Percentiles rank a stretch among this genome's conserved stretches.
Evolutionary conservation across 805 yeast genomes (phyloP).

Genomic region (Clavispora santaluciae): DNA sequence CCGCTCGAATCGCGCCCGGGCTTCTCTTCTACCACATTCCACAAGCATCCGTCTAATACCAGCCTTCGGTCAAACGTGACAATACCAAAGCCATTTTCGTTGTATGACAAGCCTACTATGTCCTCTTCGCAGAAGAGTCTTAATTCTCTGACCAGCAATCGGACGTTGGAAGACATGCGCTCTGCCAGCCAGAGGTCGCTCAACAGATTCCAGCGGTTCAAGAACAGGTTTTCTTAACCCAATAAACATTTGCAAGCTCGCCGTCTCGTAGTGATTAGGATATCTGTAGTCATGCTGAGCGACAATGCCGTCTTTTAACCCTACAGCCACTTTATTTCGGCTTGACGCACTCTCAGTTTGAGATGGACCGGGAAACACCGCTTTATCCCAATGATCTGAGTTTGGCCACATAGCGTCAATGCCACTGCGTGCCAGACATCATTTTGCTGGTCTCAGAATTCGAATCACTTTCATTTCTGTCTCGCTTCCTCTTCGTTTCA

Average conservation of each 20-base stretch:
- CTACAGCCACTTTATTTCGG: too few relatives aligned
- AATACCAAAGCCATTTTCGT: slow-evolving; percentile 24
- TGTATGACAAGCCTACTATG: slow-evolving; percentile 34
- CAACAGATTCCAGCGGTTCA: slow-evolving; percentile 31
- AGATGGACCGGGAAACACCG: too few relatives aligned
- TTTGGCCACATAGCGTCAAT: too few relatives aligned
- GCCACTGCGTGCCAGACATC: too few relatives aligned
- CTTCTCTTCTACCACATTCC: neutral
- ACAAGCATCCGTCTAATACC: slow-evolving; percentile 11
- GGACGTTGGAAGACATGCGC: slow-evolving; percentile 1
- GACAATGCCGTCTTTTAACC: neutral
- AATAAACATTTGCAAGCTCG: neutral
- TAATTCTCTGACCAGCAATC: slow-evolving; percentile 2
- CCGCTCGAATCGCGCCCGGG: slow-evolving; percentile 4
- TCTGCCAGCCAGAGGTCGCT: slow-evolving; percentile 14
- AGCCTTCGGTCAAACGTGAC: slow-evolving; percentile 13
- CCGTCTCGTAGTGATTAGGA: neutral
- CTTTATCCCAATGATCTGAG: too few relatives aligned
- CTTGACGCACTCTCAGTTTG: too few relatives aligned
- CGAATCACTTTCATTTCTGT: too few relatives aligned
- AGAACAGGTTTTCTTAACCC: slow-evolving; percentile 21
- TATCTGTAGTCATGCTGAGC: neutral
- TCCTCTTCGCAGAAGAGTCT: slow-evolving; percentile 33
- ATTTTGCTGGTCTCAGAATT: too few relatives aligned
- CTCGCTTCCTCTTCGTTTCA: neutral